phyloP scores from a whole-genome alignment of 2,329 filamentous ascomycete genomes.

The Colletotrichum karsti region DNA sequence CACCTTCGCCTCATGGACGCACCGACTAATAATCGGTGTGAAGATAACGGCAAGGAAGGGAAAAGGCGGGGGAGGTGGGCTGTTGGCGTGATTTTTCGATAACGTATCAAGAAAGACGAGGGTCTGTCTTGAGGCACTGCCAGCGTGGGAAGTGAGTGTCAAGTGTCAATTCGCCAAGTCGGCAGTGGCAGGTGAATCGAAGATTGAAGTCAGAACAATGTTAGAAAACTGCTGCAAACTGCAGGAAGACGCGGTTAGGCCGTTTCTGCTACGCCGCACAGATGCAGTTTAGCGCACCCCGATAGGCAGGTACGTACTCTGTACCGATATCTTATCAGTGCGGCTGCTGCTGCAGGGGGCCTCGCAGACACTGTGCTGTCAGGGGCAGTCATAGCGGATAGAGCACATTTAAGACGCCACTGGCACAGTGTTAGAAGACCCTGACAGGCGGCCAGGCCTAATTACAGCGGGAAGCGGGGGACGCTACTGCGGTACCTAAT shows the following conservation, averaged over 20 bases:
- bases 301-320: not conserved
- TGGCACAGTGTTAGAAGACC: conserved; percentile 14
- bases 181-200: not conserved
- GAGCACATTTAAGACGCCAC: not conserved
- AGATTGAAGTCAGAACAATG: conserved; percentile 23
- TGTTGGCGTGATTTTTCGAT: not conserved
- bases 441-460: not conserved
- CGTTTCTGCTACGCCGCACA: conserved; percentile 24
- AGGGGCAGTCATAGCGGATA: conserved; percentile 12
- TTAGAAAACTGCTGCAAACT: conserved; percentile 12
- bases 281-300: conserved; percentile 19
- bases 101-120: not conserved
- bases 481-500: not conserved
- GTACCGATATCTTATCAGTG: no score
- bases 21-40: conserved; percentile 2
- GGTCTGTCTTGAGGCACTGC: not conserved
- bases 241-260: not conserved
- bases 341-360: not conserved
- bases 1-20: not conserved
- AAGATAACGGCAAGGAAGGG: not conserved
- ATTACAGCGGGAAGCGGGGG: conserved; percentile 19
- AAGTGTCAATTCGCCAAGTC: not conserved
- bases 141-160: not conserved
- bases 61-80: not conserved
- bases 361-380: conserved; percentile 11